Conservation (phyloP, 768 basidiomycete species). For the Lentinula guzmanii region DNA sequence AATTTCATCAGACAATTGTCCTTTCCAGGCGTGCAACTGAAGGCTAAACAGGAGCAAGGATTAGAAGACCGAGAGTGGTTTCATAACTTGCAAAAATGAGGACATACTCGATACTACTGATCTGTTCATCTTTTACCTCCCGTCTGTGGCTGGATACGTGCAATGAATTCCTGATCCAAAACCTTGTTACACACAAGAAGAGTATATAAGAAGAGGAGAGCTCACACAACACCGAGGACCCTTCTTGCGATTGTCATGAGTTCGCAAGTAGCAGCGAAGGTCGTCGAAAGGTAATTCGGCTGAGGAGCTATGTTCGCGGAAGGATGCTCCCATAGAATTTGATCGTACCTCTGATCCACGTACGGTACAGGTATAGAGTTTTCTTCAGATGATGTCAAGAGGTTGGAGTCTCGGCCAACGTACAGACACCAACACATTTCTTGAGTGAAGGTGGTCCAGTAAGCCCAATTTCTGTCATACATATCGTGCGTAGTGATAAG, state of each 20-base stretch:
- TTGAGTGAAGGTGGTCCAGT: conserved; percentile 30
- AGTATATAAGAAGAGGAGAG: background rate
- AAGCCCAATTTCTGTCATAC: conserved; percentile 33
- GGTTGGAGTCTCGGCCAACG: conserved; percentile 33
- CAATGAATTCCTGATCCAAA: background rate
- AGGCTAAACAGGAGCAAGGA: conserved; percentile 2
- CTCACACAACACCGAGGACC: conserved; percentile 29
- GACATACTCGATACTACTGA: conserved; percentile 16
- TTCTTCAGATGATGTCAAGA: conserved; percentile 15
- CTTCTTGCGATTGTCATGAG: conserved; percentile 23
- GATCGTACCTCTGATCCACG: conserved; percentile 26
- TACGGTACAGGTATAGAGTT: conserved; percentile 25
- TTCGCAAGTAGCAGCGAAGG: conserved; percentile 24
- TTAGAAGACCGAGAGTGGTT: background rate
- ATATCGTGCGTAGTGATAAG: conserved; percentile 27
- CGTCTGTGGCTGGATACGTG: conserved; percentile 1
- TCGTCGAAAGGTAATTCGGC: conserved; percentile 16
- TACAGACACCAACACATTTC: conserved; percentile 40
- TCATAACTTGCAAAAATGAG: background rate
- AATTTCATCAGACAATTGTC: conserved; percentile 16
- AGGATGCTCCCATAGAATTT: conserved; percentile 23
- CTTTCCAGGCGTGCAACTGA: conserved; percentile 17
- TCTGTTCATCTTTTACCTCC: conserved; percentile 5
- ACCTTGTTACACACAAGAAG: conserved; percentile 1
- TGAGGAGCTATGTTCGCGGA: conserved; percentile 20